A percentile compares a stretch with the other conserved stretches of the same genome.
phyloP scores from a whole-genome alignment of 225 moss, liverwort and hornwort genomes.

The Rhytidiadelphus loreus region DNA sequence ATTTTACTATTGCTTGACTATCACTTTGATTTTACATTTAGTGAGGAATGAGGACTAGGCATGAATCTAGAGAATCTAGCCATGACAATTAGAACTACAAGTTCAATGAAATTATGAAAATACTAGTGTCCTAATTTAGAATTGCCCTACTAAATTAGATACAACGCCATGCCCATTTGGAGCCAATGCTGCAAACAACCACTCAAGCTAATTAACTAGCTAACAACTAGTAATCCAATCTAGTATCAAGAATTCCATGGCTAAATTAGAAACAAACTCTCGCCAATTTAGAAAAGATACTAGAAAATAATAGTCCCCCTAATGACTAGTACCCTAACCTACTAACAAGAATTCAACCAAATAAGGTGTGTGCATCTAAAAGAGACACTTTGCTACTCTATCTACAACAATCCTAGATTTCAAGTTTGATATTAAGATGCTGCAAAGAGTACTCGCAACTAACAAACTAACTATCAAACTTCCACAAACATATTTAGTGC shows the following conservation, averaged over 20 bases:
- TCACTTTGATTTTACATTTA: neutral
- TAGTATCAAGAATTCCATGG: neutral
- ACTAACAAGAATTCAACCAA: neutral
- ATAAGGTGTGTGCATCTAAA: too few species aligned
- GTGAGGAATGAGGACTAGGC: too few species aligned
- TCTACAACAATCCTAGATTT: neutral
- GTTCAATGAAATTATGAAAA: too few species aligned
- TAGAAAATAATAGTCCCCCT: too few species aligned
- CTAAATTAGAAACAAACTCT: neutral
- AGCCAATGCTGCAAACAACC: neutral
- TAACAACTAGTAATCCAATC: fast-evolving
- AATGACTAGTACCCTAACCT: neutral
- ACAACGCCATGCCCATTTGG: too few species aligned
- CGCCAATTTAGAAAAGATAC: neutral
- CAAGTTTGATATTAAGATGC: neutral
- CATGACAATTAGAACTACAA: neutral
- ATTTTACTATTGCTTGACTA: neutral
- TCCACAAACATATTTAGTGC: neutral
- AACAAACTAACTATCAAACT: neutral
- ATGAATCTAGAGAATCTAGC: neutral
- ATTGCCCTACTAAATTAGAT: neutral
- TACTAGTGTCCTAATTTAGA: neutral
- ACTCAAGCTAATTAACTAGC: neutral
- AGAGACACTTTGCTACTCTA: neutral
- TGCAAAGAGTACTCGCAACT: neutral